phyloP scores from a whole-genome alignment of 129 eudicot species.

The Ambrosia trifida region DNA sequence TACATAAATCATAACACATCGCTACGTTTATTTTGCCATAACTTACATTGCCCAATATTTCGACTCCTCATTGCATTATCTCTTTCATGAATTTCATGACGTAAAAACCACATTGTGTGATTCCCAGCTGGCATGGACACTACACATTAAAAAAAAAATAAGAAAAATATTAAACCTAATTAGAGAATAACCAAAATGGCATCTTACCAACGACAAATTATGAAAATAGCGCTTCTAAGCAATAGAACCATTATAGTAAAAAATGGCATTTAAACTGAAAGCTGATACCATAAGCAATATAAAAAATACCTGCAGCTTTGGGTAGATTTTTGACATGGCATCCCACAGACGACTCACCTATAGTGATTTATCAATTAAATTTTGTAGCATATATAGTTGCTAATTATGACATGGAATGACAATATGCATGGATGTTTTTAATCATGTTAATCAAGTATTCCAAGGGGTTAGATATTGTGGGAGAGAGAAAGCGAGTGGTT shows the following conservation, averaged over 20 bases:
- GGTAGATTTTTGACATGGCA: slow-evolving; percentile 86
- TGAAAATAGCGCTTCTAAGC: background rate
- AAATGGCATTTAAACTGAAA: background rate
- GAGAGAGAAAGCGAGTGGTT: too few relatives aligned
- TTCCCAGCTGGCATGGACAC: too few relatives aligned
- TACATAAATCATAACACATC: too few relatives aligned
- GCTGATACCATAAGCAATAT: background rate
- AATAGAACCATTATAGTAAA: background rate
- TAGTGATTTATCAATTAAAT: background rate
- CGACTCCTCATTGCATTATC: too few relatives aligned
- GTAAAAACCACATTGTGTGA: too few relatives aligned
- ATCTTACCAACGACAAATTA: too few relatives aligned
- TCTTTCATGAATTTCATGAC: too few relatives aligned
- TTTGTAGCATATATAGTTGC: background rate
- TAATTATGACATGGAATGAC: background rate
- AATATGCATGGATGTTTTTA: background rate
- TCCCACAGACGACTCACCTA: slow-evolving; percentile 78
- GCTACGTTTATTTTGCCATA: too few relatives aligned
- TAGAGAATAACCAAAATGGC: too few relatives aligned
- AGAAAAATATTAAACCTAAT: too few relatives aligned
- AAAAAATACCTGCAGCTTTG: slow-evolving; percentile 76
- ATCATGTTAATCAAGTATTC: background rate
- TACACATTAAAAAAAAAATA: too few relatives aligned
- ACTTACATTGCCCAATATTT: too few relatives aligned
- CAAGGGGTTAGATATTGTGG: background rate